Evolutionary conservation across 192 early-diverging fungal genomes (phyloP), one percentile per base, ranked within the genome.

Genomic region (Radiomyces spectabilis): DNA sequence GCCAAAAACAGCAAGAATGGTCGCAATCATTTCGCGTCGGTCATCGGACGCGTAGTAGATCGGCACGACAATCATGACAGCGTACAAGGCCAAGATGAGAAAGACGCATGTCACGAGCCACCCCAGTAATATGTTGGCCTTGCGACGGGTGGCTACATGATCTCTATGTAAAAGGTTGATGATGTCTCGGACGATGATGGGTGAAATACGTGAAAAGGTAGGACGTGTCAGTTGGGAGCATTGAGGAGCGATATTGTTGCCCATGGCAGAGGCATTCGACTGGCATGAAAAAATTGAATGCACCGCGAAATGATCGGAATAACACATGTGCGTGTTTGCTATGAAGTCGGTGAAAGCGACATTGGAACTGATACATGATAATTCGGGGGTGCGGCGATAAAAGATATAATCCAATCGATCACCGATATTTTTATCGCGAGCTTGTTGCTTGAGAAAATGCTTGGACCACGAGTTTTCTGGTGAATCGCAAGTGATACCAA

Each of bases 401-500:
- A 80, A 77, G 9, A 80, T 59, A 46, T 76, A 81, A 26, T 81
- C 79, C 8, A 81, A 56, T 1, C 79, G 66, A 22, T 74, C 66
- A 16, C 79, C 79, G 3, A 39, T 7, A 47, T 61, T 15, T 35
- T 54, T 45, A 29, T 64, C 33, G 37, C 66, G 16, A 22, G 61
- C 18, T 39, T 57, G 43, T 57, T 69, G 61, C 57, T 74, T 62
- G 46, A 61, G 40, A 29, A 51, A 50, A 26, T 64, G 63, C 19
- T 77, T 75, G 9, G 69, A 51, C 79, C 79, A 81, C 8, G 65
- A 55, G 41, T 81, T 78, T 21, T 66, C n/a, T 7, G 79, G 70
- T 2, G 79, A 74, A 34, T 78, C 68, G 46, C 74, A 76, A 21
- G 79, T 81, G 25, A 68, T 60, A n/a, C 79, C 79, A 59, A 76